Base-by-base conservation (phyloP, 2,329 filamentous ascomycete genomes). In the Rasamsonia emersonii region DNA sequence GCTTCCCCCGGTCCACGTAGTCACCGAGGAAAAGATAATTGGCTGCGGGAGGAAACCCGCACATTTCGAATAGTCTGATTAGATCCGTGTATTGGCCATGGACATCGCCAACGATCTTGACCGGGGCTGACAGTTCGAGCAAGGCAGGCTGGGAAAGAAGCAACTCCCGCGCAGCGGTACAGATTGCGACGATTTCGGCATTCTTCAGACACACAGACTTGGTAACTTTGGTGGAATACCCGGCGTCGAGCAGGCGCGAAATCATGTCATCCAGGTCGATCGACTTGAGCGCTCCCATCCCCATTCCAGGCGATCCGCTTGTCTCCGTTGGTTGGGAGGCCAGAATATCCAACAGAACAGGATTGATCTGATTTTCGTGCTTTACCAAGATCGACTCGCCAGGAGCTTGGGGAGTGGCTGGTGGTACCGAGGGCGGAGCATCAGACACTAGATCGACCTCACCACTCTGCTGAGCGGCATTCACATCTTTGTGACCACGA, bases 1-100 rank as follows among this genome's bases (percentile, higher is more conserved):
- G 86, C 67, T 96, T 96, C 47, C 89, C 89, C 33, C 89, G 79
- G 58, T 96, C 89, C 51, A 96, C 89, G 55, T 96, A 96, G 58
- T 96, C 89, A 31, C 89, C 89, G 3, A 96, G 69, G 62, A 95
- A 96, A 30, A 96, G 72, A 54, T 86, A 96, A 65, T 96, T 96
- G 23, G 86, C 77, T 40, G 75, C 81, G 2, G 89, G 89, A 5
- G 89, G 89, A 52, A 95, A 96, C 4, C 89, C 89, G 54, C 89
- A 95, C 88, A 95, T 95, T 59, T 96, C 89, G 52, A 96, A 96
- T 74, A 96, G 85, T 42, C 89, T 79, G 50, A 96, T 93, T 31
- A 96, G 67, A 59, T 96, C 89, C 8, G 86, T 93, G 58, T 94
- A 96, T 60, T 96, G 89, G 30, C 89, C 89, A 56, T 96, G 89